Evolutionary conservation across 306 rosid species (phyloP).

Genomic region (Carpinus fangiana): DNA sequence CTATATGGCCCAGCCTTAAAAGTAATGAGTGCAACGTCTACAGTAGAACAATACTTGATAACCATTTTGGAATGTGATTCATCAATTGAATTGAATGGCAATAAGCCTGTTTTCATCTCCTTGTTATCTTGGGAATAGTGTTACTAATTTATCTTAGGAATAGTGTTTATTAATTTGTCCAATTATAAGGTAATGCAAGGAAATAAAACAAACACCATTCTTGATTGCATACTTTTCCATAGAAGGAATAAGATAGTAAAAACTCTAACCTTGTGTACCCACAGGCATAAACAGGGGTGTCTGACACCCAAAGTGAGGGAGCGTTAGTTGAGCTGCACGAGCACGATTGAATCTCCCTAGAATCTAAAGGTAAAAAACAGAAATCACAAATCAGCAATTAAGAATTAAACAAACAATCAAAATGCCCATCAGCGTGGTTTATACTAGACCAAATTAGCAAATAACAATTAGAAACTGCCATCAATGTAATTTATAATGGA

Average conservation of each 20-base stretch:
- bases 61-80: neutral
- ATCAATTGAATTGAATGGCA: neutral
- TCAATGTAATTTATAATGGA: neutral
- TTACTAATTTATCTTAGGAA: neutral
- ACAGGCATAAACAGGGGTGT: conserved; percentile 98
- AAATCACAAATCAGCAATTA: neutral
- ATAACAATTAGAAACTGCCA: neutral
- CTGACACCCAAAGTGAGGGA: conserved; percentile 78
- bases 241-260: conserved; percentile 6
- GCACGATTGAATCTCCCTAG: conserved; percentile 92
- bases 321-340: conserved; percentile 78
- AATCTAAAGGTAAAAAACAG: conserved; percentile 43
- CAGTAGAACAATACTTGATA: neutral
- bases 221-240: neutral
- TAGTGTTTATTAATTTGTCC: neutral
- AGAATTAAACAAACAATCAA: neutral
- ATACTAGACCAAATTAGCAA: neutral
- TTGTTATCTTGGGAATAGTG: neutral
- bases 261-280: conserved; percentile 84
- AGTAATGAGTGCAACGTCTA: neutral
- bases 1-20: neutral
- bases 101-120: neutral
- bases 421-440: neutral
- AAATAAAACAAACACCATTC: neutral
- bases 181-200: neutral